phyloP scores from a whole-genome alignment of 495 filamentous ascomycete genomes.

The Collariella sp. region DNA sequence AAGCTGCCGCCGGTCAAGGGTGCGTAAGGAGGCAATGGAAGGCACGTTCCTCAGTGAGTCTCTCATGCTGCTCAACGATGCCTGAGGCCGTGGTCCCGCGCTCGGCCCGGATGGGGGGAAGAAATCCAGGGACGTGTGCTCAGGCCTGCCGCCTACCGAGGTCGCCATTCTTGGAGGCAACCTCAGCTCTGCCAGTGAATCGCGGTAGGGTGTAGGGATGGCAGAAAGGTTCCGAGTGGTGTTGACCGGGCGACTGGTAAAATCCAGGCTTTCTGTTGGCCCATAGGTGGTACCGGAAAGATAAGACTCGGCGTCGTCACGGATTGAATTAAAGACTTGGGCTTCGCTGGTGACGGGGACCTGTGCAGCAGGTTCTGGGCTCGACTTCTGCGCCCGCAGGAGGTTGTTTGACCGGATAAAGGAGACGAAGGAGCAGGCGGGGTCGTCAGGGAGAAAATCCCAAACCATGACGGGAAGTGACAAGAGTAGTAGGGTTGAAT shows the following conservation, averaged over 20 bases:
- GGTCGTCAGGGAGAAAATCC: slow-evolving; percentile 44
- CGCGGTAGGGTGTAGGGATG: not conserved
- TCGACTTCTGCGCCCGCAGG: not conserved
- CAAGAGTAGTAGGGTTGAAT: slow-evolving; percentile 42
- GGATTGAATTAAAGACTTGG: not conserved
- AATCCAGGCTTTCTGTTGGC: slow-evolving; percentile 13
- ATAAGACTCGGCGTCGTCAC: slow-evolving; percentile 23
- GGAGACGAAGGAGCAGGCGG: slow-evolving; percentile 43
- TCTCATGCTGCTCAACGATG: slow-evolving; percentile 3
- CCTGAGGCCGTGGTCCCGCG: not conserved
- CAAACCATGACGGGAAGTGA: slow-evolving; percentile 46
- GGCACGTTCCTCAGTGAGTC: slow-evolving; percentile 8
- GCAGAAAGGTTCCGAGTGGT: slow-evolving; percentile 4
- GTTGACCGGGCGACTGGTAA: not conserved
- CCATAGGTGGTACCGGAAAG: slow-evolving; percentile 23
- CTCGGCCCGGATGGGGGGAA: not conserved
- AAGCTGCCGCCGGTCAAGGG: slow-evolving; percentile 10
- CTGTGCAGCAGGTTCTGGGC: not conserved
- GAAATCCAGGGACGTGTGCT: not conserved
- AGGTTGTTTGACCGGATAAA: slow-evolving; percentile 46
- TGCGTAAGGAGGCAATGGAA: slow-evolving; percentile 12
- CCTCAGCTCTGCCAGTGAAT: slow-evolving; percentile 1
- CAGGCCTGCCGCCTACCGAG: not conserved
- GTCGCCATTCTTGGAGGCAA: not conserved
- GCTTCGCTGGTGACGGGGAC: not conserved